Conservation (phyloP, 2,329 filamentous ascomycete species). For the Ceratocystis eucalypticola region DNA sequence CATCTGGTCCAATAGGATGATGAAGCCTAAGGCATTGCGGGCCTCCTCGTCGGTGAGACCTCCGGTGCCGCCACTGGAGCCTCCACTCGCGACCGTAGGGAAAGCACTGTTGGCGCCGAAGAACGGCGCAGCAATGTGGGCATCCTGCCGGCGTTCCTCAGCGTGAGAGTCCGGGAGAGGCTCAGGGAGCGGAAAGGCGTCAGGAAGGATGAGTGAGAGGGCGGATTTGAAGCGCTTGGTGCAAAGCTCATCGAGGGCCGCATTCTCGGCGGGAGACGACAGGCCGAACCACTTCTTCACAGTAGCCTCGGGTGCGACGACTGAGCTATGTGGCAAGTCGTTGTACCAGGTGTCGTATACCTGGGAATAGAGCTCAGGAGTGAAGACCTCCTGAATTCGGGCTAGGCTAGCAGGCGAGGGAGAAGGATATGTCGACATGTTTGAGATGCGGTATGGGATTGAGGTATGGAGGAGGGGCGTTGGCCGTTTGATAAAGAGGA, state of each 20-base stretch:
- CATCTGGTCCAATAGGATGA: conserved; percentile 50
- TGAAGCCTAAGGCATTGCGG: conserved; percentile 34
- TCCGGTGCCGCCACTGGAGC: not conserved
- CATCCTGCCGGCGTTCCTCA: conserved; percentile 10
- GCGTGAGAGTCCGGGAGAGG: conserved; percentile 13
- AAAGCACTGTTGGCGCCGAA: conserved; percentile 10
- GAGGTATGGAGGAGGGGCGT: not conserved
- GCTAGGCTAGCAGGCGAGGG: not conserved
- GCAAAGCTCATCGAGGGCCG: conserved; percentile 16
- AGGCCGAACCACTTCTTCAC: conserved; percentile 19
- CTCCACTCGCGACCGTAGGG: not conserved
- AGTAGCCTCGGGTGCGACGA: not conserved
- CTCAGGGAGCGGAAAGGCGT: conserved; percentile 25
- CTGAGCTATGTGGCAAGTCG: conserved; percentile 10
- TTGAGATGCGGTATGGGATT: not conserved
- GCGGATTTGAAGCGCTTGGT: not conserved
- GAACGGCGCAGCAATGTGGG: conserved; percentile 14
- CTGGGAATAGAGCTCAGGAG: conserved; percentile 10
- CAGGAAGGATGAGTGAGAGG: conserved; percentile 5
- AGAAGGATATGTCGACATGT: not conserved
- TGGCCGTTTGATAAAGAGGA: not conserved
- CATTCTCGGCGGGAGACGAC: not conserved
- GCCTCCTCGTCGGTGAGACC: conserved; percentile 20
- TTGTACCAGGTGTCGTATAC: conserved; percentile 17
- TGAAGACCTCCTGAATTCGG: conserved; percentile 14